Percentiles rank a stretch among this genome's conserved stretches.
These are phyloP conservation scores for Astraeus odoratus DNA, from an alignment of 768 basidiomycete species.

Conservation along the genomic window DNA sequence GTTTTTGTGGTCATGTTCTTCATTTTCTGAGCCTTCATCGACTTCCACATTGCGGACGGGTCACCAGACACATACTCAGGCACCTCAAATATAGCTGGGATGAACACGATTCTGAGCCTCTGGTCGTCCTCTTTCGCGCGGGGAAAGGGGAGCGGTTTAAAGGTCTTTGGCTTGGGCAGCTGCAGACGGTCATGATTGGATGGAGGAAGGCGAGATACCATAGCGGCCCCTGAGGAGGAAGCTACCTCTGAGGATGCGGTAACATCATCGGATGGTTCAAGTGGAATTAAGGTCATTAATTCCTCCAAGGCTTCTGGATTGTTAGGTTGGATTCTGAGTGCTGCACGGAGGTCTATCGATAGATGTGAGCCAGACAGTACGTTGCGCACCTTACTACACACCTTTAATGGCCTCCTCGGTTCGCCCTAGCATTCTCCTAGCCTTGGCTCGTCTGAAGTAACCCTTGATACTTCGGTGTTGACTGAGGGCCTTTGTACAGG, in stretches of 20 bases:
- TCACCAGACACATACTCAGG: conserved; percentile 15
- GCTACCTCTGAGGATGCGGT: conserved; percentile 24
- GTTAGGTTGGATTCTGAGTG: conserved; percentile 55
- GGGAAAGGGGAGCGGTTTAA: conserved; percentile 47
- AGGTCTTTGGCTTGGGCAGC: conserved; percentile 33
- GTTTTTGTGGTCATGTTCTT: conserved; percentile 28
- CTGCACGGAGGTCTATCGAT: conserved; percentile 49
- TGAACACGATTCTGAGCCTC: conserved; percentile 44
- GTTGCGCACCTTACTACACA: conserved; percentile 14
- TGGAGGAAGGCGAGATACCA: conserved; percentile 4
- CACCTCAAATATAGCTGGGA: conserved; percentile 38
- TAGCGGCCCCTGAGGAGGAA: conserved; percentile 11
- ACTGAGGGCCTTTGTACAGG: conserved; percentile 55
- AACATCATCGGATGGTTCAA: conserved; percentile 15
- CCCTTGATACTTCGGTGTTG: conserved; percentile 68
- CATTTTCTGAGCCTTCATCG: conserved; percentile 18
- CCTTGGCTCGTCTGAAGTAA: conserved; percentile 62
- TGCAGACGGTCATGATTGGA: conserved; percentile 29
- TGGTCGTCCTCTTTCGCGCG: conserved; percentile 44
- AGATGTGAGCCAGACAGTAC: background rate
- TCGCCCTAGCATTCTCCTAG: conserved; percentile 52
- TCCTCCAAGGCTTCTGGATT: conserved; percentile 58
- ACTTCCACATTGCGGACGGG: conserved; percentile 20
- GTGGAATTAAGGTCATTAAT: conserved; percentile 34
- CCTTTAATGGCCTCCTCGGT: conserved; percentile 57